Percentiles rank a stretch among this genome's conserved stretches.
Evolutionary conservation across 306 rosid species (phyloP).

Genomic region (Hippophae rhamnoides): DNA sequence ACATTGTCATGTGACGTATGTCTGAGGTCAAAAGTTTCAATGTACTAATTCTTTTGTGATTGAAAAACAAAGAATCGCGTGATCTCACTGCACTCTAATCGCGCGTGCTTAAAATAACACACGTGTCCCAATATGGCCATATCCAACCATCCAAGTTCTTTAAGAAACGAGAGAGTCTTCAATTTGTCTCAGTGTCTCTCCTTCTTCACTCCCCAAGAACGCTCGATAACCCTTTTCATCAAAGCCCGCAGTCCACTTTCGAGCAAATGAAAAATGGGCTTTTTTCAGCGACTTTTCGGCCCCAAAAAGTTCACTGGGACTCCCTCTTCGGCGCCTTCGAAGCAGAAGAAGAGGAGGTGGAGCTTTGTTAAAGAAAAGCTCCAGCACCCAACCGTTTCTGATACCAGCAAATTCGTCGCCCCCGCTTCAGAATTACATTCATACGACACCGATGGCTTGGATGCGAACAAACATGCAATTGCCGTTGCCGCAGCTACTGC

Average conservation of each 20-base stretch:
- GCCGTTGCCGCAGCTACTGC: conserved; percentile 94
- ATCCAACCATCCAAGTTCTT: too few relatives aligned
- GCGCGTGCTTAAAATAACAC: too few relatives aligned
- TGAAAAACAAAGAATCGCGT: too few relatives aligned
- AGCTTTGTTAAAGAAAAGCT: conserved; percentile 22
- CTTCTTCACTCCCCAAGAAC: conserved; percentile 1
- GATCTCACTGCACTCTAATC: too few relatives aligned
- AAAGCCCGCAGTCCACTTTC: background rate
- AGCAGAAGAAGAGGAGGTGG: conserved; percentile 36
- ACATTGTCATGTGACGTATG: too few relatives aligned
- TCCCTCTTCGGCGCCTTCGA: conserved; percentile 8
- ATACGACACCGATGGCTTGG: conserved; percentile 21
- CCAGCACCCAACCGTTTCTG: background rate
- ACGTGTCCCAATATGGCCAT: too few relatives aligned
- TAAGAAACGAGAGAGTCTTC: background rate
- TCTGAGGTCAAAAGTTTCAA: too few relatives aligned
- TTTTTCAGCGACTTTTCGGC: conserved; percentile 82
- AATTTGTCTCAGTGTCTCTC: background rate
- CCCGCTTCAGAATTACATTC: background rate
- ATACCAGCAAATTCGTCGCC: conserved; percentile 9
- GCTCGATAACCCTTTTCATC: background rate
- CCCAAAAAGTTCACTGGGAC: conserved; percentile 22
- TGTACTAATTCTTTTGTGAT: too few relatives aligned
- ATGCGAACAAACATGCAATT: conserved; percentile 71
- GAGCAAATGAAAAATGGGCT: conserved; percentile 52